phyloP scores from a whole-genome alignment of 805 yeast species.

The Maudiozyma turicensis region DNA sequence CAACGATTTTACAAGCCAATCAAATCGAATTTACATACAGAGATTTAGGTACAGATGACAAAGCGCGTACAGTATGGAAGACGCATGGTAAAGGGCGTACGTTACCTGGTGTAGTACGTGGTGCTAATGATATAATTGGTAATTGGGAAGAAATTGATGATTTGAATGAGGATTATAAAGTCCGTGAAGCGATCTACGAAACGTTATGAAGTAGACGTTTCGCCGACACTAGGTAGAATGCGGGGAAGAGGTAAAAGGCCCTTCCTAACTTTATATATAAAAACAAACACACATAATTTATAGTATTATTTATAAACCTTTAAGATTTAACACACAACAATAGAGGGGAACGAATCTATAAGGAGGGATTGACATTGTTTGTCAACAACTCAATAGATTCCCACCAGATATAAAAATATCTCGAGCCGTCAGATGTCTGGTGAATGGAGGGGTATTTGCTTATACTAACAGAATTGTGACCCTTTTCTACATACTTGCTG shows the following conservation, averaged over 20 bases:
- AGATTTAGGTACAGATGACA: conserved; percentile 81
- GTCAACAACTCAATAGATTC: no score
- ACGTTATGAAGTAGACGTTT: conserved; percentile 31
- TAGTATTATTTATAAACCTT: no score
- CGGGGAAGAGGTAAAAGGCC: not conserved
- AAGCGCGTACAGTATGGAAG: conserved; percentile 78
- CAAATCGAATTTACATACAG: conserved; percentile 55
- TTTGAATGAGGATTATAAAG: conserved; percentile 69
- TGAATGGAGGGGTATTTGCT: no score
- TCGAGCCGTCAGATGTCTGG: no score
- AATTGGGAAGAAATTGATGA: conserved; percentile 81
- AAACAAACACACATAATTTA: not conserved
- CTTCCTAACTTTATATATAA: not conserved
- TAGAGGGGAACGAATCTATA: no score
- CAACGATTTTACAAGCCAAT: conserved; percentile 67
- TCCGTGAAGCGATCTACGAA: conserved; percentile 56
- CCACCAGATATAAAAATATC: no score
- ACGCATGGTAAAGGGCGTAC: conserved; percentile 61
- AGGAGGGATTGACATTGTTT: no score
- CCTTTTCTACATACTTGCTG: not conserved
- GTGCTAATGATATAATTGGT: conserved; percentile 72
- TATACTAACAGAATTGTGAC: no score
- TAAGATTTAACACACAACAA: no score
- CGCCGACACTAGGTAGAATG: not conserved
- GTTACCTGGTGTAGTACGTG: conserved; percentile 80